Evolutionary conservation across 83 land plant species (phyloP).

Genomic region (Diphasiastrum complanatum): DNA sequence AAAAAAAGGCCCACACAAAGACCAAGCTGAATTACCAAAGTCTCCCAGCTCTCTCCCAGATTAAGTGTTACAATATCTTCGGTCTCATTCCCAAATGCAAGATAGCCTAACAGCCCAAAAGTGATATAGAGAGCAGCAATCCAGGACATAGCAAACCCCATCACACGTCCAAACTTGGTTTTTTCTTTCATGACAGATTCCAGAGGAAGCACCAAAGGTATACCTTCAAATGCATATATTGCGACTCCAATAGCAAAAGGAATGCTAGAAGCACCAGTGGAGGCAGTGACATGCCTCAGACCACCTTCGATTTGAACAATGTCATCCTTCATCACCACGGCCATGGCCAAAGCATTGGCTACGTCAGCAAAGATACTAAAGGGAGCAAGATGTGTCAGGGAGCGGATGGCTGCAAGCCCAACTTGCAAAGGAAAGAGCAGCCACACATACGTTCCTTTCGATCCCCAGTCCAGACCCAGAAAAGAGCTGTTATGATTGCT

Average conservation of each 20-base stretch:
- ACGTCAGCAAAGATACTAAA: conserved; percentile 82
- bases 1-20: conserved; percentile 34
- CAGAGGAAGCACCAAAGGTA: conserved; percentile 34
- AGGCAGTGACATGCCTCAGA: conserved; percentile 6
- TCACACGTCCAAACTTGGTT: conserved; percentile 28
- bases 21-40: conserved; percentile 24
- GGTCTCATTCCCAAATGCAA: conserved; percentile 37
- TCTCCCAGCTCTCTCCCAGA: conserved; percentile 30
- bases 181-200: conserved; percentile 19
- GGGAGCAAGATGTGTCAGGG: conserved; percentile 82
- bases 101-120: conserved; percentile 35
- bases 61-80: conserved; percentile 35
- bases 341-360: conserved; percentile 67
- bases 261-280: conserved; percentile 6
- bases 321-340: conserved; percentile 68
- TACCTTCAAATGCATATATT: conserved; percentile 33
- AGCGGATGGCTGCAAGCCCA: conserved; percentile 57
- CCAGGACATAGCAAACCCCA: conserved; percentile 27
- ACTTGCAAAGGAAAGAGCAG: conserved; percentile 65
- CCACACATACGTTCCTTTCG: conserved; percentile 51
- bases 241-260: conserved; percentile 34
- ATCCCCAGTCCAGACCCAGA: conserved; percentile 26
- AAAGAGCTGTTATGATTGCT: neutral
- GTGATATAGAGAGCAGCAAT: conserved; percentile 17
- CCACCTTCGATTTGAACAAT: conserved; percentile 17